Evolutionary conservation across 495 filamentous ascomycete species (phyloP).

Genomic region (Ascodesmis nigricans): DNA sequence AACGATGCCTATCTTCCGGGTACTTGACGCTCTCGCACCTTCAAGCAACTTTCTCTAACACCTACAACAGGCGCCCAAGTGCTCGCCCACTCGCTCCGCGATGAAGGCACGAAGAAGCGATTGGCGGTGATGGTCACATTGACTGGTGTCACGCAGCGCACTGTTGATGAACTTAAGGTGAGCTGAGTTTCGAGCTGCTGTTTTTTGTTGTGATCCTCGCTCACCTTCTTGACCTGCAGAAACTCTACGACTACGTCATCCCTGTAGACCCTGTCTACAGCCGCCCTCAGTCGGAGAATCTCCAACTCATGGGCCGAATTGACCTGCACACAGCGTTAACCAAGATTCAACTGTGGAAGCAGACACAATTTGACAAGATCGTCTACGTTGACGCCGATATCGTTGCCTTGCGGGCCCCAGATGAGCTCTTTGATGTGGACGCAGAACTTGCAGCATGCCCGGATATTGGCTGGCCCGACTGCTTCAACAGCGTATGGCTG

Average conservation of each 20-base stretch:
- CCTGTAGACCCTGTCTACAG: slow-evolving; percentile 61
- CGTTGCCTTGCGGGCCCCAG: slow-evolving; percentile 64
- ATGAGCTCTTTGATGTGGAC: slow-evolving; percentile 68
- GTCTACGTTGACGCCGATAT: slow-evolving; percentile 87
- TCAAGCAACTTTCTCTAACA: slow-evolving; percentile 12
- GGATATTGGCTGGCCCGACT: slow-evolving; percentile 94
- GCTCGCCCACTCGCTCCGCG: slow-evolving; percentile 80
- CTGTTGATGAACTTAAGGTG: slow-evolving; percentile 61
- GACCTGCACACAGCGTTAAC: slow-evolving; percentile 85
- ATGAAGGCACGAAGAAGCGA: slow-evolving; percentile 70
- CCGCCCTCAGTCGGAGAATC: slow-evolving; percentile 51
- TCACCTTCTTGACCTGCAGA: slow-evolving; percentile 31
- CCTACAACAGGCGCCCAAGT: slow-evolving; percentile 54
- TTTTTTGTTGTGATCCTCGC: too few species aligned
- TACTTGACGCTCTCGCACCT: slow-evolving; percentile 24
- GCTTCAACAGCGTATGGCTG: slow-evolving; percentile 55
- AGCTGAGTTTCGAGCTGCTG: slow-evolving; percentile 10
- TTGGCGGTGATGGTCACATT: slow-evolving; percentile 64
- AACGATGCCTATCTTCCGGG: slow-evolving; percentile 83
- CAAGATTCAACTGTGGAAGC: slow-evolving; percentile 87
- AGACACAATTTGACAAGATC: slow-evolving; percentile 70
- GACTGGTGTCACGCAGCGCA: slow-evolving; percentile 46
- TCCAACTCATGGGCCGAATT: slow-evolving; percentile 74
- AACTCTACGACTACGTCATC: slow-evolving; percentile 71
- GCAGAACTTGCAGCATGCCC: slow-evolving; percentile 46